phyloP scores from a whole-genome alignment of 768 basidiomycete genomes.

The Sutorius australiensis region DNA sequence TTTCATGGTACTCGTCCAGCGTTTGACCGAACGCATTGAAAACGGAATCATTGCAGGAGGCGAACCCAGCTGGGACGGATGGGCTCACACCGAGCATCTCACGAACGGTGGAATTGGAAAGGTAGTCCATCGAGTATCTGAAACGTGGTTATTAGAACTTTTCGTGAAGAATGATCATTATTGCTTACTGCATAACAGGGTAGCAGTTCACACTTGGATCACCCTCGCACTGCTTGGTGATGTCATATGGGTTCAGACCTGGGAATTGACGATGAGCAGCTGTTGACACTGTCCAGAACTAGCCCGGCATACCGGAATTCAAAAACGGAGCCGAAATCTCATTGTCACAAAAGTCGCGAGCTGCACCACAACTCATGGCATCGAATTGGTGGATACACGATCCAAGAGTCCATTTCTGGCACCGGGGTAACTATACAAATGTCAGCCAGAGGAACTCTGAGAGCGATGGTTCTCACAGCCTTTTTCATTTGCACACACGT shows the following conservation, averaged over 20 bases:
- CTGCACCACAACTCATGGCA: slow-evolving; percentile 59
- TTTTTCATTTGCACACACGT: slow-evolving; percentile 40
- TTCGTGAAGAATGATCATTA: neutral
- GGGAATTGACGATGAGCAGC: neutral
- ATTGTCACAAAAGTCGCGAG: slow-evolving; percentile 57
- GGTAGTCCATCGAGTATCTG: slow-evolving; percentile 56
- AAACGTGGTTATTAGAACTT: neutral
- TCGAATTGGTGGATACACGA: slow-evolving; percentile 67
- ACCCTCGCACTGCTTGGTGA: slow-evolving; percentile 55
- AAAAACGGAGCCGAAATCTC: slow-evolving; percentile 31
- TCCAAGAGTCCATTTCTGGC: slow-evolving; percentile 50
- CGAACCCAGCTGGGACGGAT: slow-evolving; percentile 34
- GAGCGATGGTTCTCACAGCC: slow-evolving; percentile 24
- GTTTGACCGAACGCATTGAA: slow-evolving; percentile 40
- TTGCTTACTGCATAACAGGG: slow-evolving; percentile 43
- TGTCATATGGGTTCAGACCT: slow-evolving; percentile 63
- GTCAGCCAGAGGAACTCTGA: neutral
- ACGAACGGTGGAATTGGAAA: slow-evolving; percentile 53
- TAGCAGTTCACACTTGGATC: slow-evolving; percentile 53
- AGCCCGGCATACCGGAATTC: slow-evolving; percentile 18
- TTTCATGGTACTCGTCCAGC: slow-evolving; percentile 37
- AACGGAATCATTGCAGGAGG: slow-evolving; percentile 39
- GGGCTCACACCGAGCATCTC: slow-evolving; percentile 55
- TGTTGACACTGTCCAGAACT: neutral
- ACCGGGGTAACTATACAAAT: slow-evolving; percentile 56